phyloP scores from a whole-genome alignment of 768 basidiomycete species.

The Tricholoma terreum region DNA sequence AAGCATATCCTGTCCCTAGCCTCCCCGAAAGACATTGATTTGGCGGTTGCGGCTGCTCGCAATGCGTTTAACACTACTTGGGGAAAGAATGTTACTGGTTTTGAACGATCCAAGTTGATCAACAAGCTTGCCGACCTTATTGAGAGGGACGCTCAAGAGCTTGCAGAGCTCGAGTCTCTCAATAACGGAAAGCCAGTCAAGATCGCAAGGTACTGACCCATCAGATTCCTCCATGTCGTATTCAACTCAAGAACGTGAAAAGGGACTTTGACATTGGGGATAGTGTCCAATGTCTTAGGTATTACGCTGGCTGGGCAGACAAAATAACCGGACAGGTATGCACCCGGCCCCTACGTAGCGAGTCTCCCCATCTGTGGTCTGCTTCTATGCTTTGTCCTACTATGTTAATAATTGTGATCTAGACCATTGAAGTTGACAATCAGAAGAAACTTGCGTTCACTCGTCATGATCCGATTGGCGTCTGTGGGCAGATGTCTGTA shows the following conservation, averaged over 20 bases:
- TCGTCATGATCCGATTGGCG: constrained; percentile 88
- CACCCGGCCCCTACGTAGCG: constrained; percentile 14
- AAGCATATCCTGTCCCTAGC: constrained; percentile 32
- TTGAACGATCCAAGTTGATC: constrained; percentile 75
- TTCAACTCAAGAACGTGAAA: not conserved
- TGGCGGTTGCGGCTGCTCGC: constrained; percentile 80
- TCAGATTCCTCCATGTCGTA: constrained; percentile 1
- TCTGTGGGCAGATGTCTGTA: constrained; percentile 85
- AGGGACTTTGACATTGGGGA: constrained; percentile 84
- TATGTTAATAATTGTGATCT: not conserved
- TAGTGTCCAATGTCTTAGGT: constrained; percentile 73
- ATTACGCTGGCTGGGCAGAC: constrained; percentile 96
- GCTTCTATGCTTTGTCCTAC: constrained; percentile 1
- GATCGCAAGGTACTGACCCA: constrained; percentile 32
- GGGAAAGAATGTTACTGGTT: constrained; percentile 86
- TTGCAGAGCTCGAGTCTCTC: constrained; percentile 80
- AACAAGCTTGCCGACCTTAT: constrained; percentile 89
- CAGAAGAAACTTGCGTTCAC: constrained; percentile 83
- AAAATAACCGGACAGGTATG: constrained; percentile 88
- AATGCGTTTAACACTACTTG: constrained; percentile 81
- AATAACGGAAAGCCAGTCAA: constrained; percentile 92
- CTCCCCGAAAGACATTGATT: constrained; percentile 74
- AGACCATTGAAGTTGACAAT: constrained; percentile 81
- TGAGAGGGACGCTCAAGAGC: constrained; percentile 75
- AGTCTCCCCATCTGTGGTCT: not conserved